Conservation (phyloP, 495 filamentous ascomycete species). For the Lasiosphaeria miniovina region DNA sequence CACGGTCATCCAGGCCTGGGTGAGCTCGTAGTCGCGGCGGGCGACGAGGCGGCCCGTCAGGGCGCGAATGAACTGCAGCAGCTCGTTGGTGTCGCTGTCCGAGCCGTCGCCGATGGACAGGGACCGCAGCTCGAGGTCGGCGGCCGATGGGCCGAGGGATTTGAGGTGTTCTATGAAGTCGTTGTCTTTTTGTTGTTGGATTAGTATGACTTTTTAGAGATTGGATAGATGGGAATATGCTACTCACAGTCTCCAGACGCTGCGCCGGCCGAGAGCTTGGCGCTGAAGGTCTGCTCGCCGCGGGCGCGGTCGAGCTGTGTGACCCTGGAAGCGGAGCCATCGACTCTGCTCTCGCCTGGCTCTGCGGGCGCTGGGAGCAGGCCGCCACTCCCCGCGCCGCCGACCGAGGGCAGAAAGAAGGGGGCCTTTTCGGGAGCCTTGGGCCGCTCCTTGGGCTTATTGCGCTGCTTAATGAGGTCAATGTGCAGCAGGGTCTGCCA, state of each 20-base stretch:
- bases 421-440: slow-evolving; percentile 92
- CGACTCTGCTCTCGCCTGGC: slow-evolving; percentile 18
- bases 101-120: slow-evolving; percentile 49
- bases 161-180: slow-evolving; percentile 75
- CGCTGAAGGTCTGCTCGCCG: slow-evolving; percentile 55
- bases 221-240: slow-evolving; percentile 6
- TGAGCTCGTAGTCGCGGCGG: slow-evolving; percentile 82
- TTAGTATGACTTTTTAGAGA: background rate
- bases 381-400: slow-evolving; percentile 25
- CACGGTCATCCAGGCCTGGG: slow-evolving; percentile 94
- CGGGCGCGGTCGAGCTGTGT: slow-evolving; percentile 38
- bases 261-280: slow-evolving; percentile 51
- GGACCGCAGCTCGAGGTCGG: slow-evolving; percentile 85
- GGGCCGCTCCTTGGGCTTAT: slow-evolving; percentile 88
- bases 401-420: slow-evolving; percentile 84
- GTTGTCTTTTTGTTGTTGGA: slow-evolving; percentile 31
- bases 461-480: slow-evolving; percentile 85
- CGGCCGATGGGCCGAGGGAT: slow-evolving; percentile 70
- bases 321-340: slow-evolving; percentile 33
- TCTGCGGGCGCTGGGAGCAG: slow-evolving; percentile 1
- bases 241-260: slow-evolving; percentile 50
- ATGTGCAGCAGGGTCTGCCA: slow-evolving; percentile 94
- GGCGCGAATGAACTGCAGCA: slow-evolving; percentile 66
- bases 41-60: slow-evolving; percentile 64
- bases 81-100: slow-evolving; percentile 42